Percentiles rank a stretch among this genome's conserved stretches.
Conservation (phyloP, 2,329 filamentous ascomycete species). For the Cercospora sp. region DNA sequence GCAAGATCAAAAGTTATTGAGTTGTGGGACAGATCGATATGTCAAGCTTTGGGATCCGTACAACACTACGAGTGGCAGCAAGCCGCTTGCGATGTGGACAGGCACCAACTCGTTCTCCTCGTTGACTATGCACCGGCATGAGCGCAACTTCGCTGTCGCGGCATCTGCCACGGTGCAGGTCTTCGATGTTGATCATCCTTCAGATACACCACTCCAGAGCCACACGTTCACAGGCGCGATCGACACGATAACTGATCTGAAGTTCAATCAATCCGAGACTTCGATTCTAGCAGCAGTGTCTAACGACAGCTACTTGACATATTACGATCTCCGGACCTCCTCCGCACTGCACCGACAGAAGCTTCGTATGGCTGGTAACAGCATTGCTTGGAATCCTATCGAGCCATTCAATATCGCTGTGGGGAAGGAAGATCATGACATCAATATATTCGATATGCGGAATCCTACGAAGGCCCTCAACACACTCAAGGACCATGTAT, state of each 20-base stretch:
- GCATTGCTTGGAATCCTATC: constrained; percentile 92
- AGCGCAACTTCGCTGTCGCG: constrained; percentile 74
- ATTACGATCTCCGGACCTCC: constrained; percentile 89
- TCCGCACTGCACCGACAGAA: constrained; percentile 79
- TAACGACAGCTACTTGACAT: constrained; percentile 79
- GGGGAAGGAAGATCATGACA: constrained; percentile 92
- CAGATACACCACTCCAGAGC: constrained; percentile 74
- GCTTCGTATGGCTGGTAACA: constrained; percentile 79
- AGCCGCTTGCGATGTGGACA: constrained; percentile 82
- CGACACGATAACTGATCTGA: constrained; percentile 84
- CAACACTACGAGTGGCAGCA: constrained; percentile 64
- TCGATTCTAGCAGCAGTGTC: constrained; percentile 84
- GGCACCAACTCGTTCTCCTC: constrained; percentile 80
- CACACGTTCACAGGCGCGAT: constrained; percentile 83
- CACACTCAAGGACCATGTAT: constrained; percentile 84
- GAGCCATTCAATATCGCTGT: constrained; percentile 94
- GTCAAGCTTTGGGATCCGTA: constrained; percentile 93
- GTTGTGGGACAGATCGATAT: constrained; percentile 80
- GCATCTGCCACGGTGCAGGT: constrained; percentile 78
- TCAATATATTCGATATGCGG: constrained; percentile 91
- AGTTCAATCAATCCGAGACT: constrained; percentile 93
- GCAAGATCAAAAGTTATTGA: constrained; percentile 77
- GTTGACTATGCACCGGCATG: constrained; percentile 76
- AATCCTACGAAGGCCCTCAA: constrained; percentile 72
- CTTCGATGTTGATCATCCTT: constrained; percentile 82